Evolutionary conservation across 108 stramenopile genomes (phyloP), one percentile per base, ranked within the genome.

Genomic region (Chaetoceros muelleri): DNA sequence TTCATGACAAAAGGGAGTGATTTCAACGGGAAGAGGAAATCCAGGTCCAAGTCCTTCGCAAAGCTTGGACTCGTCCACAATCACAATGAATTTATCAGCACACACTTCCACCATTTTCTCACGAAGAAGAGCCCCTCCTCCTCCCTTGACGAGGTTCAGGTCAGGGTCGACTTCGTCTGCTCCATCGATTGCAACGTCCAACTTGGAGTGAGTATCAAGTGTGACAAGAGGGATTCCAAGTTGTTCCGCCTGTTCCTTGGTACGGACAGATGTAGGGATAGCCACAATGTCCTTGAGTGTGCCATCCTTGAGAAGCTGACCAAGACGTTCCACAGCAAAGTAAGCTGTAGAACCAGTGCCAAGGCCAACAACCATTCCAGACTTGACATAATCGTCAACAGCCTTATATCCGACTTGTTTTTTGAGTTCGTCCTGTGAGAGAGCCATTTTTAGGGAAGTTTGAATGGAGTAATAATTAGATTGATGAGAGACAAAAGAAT

Each of bases 151-250:
- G 53, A 95, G 75, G 74, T 97, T 96, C 30, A 98, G 73, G 26
- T 80, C 81, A 8, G 86, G 90, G 72, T 98, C 97, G 22, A 97
- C 97, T 65, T 95, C 92, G 65, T 98, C 97, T 24, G 98, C 97
- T 22, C 97, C 98, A 80, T 99, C 98, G 66, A 98, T 96, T 34
- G 97, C 95, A 40, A 99, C 97, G 72, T 98, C 98, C 50, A 99
- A 76, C 61, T 90, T 82, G 22, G 95, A 92, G 59, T 94, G 92
- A 7, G 87, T 87, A 57, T 95, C 91, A 17, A 99, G 75, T 8
- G 97, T 98, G 2, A 85, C 92, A 23, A 99, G 81, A 20, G 97
- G 94, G 64, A 99, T 96, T 25, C 75, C 90, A 5, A 96, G 70
- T 28, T 70, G 67, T 62, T 88, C 87, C 23, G 97, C 85, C 67